Evolutionary conservation across 2,329 filamentous ascomycete genomes (phyloP).

Genomic region (Anisogramma anomala): DNA sequence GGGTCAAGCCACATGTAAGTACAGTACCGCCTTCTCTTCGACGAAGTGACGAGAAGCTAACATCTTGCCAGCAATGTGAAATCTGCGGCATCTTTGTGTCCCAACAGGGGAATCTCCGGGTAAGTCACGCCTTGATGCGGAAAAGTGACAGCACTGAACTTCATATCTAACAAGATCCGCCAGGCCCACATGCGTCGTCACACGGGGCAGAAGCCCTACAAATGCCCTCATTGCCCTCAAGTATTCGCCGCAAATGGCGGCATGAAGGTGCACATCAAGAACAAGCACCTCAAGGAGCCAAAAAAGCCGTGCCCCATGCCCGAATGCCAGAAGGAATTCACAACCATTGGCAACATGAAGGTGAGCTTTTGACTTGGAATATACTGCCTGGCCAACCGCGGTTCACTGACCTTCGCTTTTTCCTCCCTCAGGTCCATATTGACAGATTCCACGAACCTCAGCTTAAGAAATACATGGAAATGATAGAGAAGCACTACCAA

Average conservation of each 20-base stretch:
- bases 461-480: conserved; percentile 1
- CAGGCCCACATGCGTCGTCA: conserved; percentile 80
- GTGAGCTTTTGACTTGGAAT: conserved; percentile 31
- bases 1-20: conserved; percentile 78
- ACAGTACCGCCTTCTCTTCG: no score
- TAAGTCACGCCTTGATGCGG: conserved; percentile 28
- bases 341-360: conserved; percentile 86
- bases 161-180: conserved; percentile 10
- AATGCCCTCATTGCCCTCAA: conserved; percentile 69
- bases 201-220: conserved; percentile 75
- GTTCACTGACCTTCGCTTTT: background rate
- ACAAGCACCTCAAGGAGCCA: conserved; percentile 66
- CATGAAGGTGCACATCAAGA: conserved; percentile 62
- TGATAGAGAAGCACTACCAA: background rate
- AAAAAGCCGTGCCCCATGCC: conserved; percentile 74
- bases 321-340: conserved; percentile 77
- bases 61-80: conserved; percentile 16
- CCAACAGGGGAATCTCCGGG: conserved; percentile 82
- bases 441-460: conserved; percentile 7
- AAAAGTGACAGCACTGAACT: background rate
- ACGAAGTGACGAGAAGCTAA: background rate
- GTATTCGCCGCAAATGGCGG: conserved; percentile 79
- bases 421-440: conserved; percentile 7
- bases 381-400: no score
- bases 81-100: conserved; percentile 71